These are phyloP conservation scores for Diaporthe velutina DNA, from an alignment of 2,329 filamentous ascomycete genomes.

Conservation along the genomic window DNA sequence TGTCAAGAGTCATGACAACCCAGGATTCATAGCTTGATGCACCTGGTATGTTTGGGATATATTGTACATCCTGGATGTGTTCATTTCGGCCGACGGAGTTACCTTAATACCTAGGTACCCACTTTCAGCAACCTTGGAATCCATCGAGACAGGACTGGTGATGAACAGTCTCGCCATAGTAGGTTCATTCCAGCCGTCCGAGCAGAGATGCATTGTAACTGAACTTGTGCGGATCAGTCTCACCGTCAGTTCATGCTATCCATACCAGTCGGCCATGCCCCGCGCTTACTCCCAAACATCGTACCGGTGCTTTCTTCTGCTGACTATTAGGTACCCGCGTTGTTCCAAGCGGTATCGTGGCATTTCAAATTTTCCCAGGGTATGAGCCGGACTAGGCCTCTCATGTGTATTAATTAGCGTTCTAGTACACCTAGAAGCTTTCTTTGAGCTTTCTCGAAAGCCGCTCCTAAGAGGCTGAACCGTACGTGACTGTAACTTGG, in stretches of 20 bases:
- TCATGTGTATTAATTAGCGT: not conserved
- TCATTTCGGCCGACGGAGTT: slow-evolving; percentile 1
- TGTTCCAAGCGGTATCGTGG: not conserved
- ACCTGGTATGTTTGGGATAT: not conserved
- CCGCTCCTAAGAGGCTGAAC: slow-evolving; percentile 2
- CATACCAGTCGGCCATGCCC: not conserved
- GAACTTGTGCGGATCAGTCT: not conserved
- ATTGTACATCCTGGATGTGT: slow-evolving; percentile 11
- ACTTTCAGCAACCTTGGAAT: not conserved
- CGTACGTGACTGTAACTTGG: not conserved
- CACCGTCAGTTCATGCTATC: not conserved
- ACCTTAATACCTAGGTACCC: not conserved
- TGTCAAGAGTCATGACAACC: slow-evolving; percentile 8
- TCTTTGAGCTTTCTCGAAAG: not conserved
- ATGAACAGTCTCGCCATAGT: not conserved
- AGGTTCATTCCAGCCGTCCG: not conserved
- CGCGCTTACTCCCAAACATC: not conserved
- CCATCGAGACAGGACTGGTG: not conserved
- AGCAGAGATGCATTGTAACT: not conserved
- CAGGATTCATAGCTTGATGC: not conserved
- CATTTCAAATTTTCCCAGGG: not conserved
- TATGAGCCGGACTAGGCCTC: not conserved
- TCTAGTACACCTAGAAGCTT: not conserved
- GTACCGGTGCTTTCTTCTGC: not conserved
- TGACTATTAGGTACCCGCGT: not conserved